These are phyloP conservation scores for Dactylellina sp. DNA, from an alignment of 2,329 filamentous ascomycete genomes.

Conservation along the genomic window DNA sequence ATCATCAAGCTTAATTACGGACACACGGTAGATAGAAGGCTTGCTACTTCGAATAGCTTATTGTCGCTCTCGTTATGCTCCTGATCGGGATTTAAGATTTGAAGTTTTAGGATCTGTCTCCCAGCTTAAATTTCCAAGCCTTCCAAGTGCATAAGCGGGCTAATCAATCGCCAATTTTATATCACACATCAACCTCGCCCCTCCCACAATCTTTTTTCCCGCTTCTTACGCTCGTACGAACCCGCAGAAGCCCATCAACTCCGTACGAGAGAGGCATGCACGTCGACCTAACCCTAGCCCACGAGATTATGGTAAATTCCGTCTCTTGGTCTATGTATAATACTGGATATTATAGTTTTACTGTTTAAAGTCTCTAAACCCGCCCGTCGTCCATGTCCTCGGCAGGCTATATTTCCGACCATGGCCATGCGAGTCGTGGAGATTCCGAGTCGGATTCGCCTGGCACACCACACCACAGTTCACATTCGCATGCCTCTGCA, in stretches of 20 bases:
- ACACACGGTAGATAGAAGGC: background rate
- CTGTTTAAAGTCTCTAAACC: constrained; percentile 21
- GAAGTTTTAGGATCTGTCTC: too few species aligned
- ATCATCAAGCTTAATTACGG: constrained; percentile 1
- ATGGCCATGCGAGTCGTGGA: constrained; percentile 52
- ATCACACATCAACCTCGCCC: constrained; percentile 49
- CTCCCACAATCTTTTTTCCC: constrained; percentile 39
- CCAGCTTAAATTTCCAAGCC: constrained; percentile 5
- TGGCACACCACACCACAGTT: constrained; percentile 44
- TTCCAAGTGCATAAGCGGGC: constrained; percentile 38
- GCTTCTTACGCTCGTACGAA: constrained; percentile 54
- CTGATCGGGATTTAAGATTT: too few species aligned
- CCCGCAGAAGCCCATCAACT: constrained; percentile 33
- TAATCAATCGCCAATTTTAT: constrained; percentile 50
- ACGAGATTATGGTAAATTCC: constrained; percentile 56
- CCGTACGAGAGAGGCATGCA: constrained; percentile 56
- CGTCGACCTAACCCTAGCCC: constrained; percentile 48
- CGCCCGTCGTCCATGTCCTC: constrained; percentile 53
- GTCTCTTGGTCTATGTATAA: constrained; percentile 46
- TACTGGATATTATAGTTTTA: constrained; percentile 52
- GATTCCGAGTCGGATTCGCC: constrained; percentile 53
- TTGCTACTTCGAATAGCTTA: too few species aligned
- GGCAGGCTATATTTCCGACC: constrained; percentile 53
- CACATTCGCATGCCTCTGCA: constrained; percentile 30
- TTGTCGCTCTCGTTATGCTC: too few species aligned